phyloP scores from a whole-genome alignment of 257 asterid species.

The Gardenia jasminoides region DNA sequence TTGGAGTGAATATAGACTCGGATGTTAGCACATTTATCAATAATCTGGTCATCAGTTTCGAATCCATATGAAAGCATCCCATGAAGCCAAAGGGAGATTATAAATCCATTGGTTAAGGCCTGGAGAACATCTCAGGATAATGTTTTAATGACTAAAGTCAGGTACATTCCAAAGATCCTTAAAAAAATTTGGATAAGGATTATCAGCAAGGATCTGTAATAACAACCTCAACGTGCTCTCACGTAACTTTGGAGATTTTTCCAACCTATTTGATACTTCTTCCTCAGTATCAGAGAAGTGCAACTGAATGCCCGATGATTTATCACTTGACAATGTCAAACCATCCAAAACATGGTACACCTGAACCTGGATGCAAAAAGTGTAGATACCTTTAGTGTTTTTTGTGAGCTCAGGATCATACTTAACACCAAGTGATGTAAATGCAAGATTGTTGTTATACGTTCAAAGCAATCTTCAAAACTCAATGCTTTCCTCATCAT shows the following conservation, averaged over 20 bases:
- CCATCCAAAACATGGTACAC: neutral
- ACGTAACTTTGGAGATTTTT: no score
- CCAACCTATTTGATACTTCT: no score
- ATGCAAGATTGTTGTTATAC: neutral
- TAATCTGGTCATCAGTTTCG: neutral
- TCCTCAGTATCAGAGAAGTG: neutral
- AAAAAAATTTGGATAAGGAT: neutral
- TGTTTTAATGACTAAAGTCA: neutral
- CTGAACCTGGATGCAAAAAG: neutral
- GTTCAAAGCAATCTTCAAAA: neutral
- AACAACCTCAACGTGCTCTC: no score
- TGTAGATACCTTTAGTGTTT: neutral
- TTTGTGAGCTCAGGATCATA: neutral
- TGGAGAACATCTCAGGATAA: neutral
- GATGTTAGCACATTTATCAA: neutral
- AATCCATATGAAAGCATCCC: neutral
- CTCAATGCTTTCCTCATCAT: neutral
- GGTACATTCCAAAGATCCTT: neutral
- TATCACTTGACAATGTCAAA: rapidly evolving
- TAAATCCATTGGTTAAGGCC: neutral
- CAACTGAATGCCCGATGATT: neutral
- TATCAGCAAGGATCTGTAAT: no score
- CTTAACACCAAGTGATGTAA: neutral
- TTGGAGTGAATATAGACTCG: neutral
- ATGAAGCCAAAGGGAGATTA: neutral